A percentile compares a stretch with the other conserved stretches of the same genome.
Evolutionary conservation across 2,329 filamentous ascomycete species (phyloP).

Genomic region (Colletotrichum godetiae): DNA sequence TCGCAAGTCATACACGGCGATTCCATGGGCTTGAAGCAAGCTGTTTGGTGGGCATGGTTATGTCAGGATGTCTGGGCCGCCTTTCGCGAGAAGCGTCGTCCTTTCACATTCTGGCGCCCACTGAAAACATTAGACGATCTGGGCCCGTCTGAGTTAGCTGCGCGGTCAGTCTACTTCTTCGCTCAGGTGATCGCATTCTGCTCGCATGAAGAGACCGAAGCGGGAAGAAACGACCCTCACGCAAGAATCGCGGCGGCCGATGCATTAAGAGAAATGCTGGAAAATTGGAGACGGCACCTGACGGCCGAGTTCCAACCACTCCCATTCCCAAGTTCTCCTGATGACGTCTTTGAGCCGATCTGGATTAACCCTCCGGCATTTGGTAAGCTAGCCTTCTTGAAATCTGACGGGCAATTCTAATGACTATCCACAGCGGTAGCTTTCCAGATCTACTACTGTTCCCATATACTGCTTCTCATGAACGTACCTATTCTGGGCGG

Average conservation of each 20-base stretch:
- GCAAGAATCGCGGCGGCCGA: slow-evolving; percentile 58
- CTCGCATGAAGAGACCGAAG: slow-evolving; percentile 48
- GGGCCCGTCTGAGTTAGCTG: slow-evolving; percentile 63
- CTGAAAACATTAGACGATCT: slow-evolving; percentile 59
- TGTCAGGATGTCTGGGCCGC: slow-evolving; percentile 74
- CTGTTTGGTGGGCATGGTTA: slow-evolving; percentile 75
- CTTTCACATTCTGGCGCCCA: slow-evolving; percentile 69
- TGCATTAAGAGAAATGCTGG: slow-evolving; percentile 57
- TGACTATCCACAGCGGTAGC: slow-evolving; percentile 30
- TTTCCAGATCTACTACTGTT: slow-evolving; percentile 37
- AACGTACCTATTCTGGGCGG: slow-evolving; percentile 36
- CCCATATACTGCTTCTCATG: slow-evolving; percentile 36
- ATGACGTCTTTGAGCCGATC: slow-evolving; percentile 33
- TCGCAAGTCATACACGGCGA: slow-evolving; percentile 71
- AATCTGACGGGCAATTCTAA: not conserved
- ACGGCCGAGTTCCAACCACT: slow-evolving; percentile 56
- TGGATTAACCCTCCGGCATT: slow-evolving; percentile 37
- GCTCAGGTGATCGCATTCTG: slow-evolving; percentile 69
- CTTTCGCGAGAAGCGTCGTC: slow-evolving; percentile 66
- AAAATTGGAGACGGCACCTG: slow-evolving; percentile 60
- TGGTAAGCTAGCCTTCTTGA: slow-evolving; percentile 8
- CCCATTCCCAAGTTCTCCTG: slow-evolving; percentile 39
- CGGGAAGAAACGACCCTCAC: slow-evolving; percentile 46
- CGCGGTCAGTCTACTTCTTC: slow-evolving; percentile 64
- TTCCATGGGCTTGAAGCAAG: slow-evolving; percentile 64